Base-by-base conservation (phyloP, 176 grass and related monocot genomes). In the Bromus sterilis region DNA sequence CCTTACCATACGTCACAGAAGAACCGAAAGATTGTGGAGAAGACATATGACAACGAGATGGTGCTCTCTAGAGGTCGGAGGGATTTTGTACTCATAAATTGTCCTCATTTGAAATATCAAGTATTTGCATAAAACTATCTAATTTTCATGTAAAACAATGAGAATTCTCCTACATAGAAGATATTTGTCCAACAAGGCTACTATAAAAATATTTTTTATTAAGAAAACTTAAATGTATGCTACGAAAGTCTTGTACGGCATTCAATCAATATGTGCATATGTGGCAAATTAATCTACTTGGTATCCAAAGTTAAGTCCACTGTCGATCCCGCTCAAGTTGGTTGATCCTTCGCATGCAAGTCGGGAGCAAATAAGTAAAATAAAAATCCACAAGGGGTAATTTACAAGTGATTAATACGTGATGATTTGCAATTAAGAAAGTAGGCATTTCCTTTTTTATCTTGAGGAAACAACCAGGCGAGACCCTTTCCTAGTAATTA, bases 321-420 rank as follows among this genome's bases (percentile, higher is more conserved):
- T n/a, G n/a, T n/a, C n/a, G n/a, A n/a, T n/a, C n/a, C n/a, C n/a
- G n/a, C n/a, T n/a, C n/a, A n/a, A n/a, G n/a, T n/a, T n/a, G n/a
- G n/a, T n/a, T n/a, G n/a, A n/a, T n/a, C n/a, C 26, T 87, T 86
- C 59, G 78, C 49, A 67, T 74, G 28, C 7, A 81, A 53, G 18
- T 8, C 18, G 3, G 21, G 48, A 68, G 46, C 9, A 76, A 87
- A 23, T 24, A 24, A 53, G 48, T 8, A 53, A 7, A 8, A 16
- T 2, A 1, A 51, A 53, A 8, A 21, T 53, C 6, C 21, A 6
- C 5, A 53, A 53, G 7, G 0, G 7, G 7, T 53, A 8, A 18
- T 49, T 49, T 53, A 21, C 21, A 53, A 53, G 18, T 7, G 6
- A 53, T 53, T 53, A 53, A 21, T 53, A 2, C 7, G 3, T 53